Percentiles rank a stretch among this genome's conserved stretches.
Conservation (phyloP, 2,329 filamentous ascomycete species). For the Colletotrichum sojae region DNA sequence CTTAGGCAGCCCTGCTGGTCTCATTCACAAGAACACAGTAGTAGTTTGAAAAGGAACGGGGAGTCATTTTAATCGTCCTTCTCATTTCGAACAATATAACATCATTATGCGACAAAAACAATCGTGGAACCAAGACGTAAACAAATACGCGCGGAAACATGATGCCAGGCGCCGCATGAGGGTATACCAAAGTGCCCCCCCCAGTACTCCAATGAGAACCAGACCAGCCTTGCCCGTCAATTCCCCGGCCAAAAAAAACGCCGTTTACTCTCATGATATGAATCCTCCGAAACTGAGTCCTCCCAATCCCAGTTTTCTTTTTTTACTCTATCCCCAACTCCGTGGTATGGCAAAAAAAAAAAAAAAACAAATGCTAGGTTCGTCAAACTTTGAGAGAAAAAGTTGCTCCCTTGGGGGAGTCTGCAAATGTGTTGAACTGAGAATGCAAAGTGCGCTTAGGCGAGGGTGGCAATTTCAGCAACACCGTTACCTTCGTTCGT, state of each 20-base stretch:
- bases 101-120: constrained; percentile 18
- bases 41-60: not conserved
- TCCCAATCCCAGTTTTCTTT: constrained; percentile 2
- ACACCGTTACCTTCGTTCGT: constrained; percentile 26
- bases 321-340: constrained; percentile 36
- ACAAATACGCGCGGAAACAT: not conserved
- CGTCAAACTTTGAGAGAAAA: not conserved
- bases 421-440: not conserved
- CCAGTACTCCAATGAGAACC: constrained; percentile 27
- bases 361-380: constrained; percentile 21
- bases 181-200: constrained; percentile 34
- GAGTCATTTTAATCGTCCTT: constrained; percentile 2
- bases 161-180: constrained; percentile 33
- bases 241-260: constrained; percentile 24
- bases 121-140: not conserved
- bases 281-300: constrained; percentile 5
- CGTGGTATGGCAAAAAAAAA: constrained; percentile 5
- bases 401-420: constrained; percentile 27
- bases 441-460: constrained; percentile 11
- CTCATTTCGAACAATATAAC: constrained; percentile 4
- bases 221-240: not conserved
- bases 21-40: not conserved
- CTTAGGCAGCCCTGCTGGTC: not conserved
- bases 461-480: constrained; percentile 24
- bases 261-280: constrained; percentile 22